phyloP scores from a whole-genome alignment of 208 protist genomes.

The Trypanosoma cruzi region DNA sequence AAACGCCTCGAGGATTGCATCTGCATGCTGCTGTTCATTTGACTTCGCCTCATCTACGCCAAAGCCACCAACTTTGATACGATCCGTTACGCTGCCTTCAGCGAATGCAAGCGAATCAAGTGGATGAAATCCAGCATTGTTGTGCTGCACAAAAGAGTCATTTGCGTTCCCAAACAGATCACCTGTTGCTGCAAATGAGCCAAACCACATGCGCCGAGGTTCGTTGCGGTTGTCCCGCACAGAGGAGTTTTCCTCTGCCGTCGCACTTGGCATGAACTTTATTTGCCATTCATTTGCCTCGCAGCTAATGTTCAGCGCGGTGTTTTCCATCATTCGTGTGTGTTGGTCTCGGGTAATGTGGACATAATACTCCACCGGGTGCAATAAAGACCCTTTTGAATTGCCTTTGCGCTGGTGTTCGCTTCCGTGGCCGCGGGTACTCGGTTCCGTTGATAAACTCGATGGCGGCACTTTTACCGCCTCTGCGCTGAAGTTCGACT shows the following conservation, averaged over 20 bases:
- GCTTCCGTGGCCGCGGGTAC: background rate
- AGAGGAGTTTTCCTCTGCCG: background rate
- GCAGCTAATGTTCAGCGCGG: conserved; percentile 42
- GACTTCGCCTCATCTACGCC: conserved; percentile 7
- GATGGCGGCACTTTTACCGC: background rate
- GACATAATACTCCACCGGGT: conserved; percentile 82
- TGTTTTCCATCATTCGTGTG: conserved; percentile 48
- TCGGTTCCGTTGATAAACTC: background rate
- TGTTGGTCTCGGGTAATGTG: conserved; percentile 62
- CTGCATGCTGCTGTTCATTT: conserved; percentile 20
- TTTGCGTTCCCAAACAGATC: conserved; percentile 42
- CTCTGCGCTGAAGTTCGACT: background rate
- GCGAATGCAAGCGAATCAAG: background rate
- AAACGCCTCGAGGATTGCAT: conserved; percentile 61
- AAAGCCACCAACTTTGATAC: conserved; percentile 32
- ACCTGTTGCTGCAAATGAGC: conserved; percentile 14
- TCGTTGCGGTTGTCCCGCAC: conserved; percentile 12
- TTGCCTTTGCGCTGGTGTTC: conserved; percentile 14
- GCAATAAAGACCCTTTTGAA: conserved; percentile 21
- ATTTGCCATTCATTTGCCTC: conserved; percentile 63
- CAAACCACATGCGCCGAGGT: conserved; percentile 11
- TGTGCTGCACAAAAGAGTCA: conserved; percentile 27
- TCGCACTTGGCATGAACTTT: conserved; percentile 39
- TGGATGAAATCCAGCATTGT: background rate
- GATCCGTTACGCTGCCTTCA: conserved; percentile 15